These are phyloP conservation scores for Clarireedia homoeocarpa DNA, from an alignment of 2,329 filamentous ascomycete species.

Conservation along the genomic window DNA sequence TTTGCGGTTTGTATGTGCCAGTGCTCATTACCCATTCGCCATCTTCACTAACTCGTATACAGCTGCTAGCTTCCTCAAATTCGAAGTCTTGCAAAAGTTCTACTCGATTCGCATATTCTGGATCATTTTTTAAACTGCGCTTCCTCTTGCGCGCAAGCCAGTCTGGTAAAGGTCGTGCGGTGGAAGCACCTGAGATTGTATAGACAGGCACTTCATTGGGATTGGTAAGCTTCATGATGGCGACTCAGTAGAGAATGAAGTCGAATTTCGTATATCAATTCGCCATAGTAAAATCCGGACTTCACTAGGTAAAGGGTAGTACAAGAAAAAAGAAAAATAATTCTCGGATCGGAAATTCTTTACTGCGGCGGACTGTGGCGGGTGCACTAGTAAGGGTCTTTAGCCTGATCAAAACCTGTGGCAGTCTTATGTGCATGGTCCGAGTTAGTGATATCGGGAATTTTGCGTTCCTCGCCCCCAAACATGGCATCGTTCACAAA, in stretches of 20 bases:
- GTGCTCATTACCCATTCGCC: conserved; percentile 97
- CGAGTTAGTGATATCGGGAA: not conserved
- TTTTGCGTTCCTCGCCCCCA: not conserved
- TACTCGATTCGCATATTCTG: conserved; percentile 87
- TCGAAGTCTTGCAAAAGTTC: conserved; percentile 96
- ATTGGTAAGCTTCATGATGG: conserved; percentile 70
- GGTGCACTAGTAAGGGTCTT: not conserved
- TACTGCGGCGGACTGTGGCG: not conserved
- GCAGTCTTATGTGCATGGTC: no score
- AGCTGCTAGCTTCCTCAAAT: conserved; percentile 91
- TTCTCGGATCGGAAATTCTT: not conserved
- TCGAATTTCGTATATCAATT: not conserved
- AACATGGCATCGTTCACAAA: not conserved
- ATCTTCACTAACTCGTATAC: conserved; percentile 86
- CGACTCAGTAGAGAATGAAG: not conserved
- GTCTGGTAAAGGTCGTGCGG: conserved; percentile 81
- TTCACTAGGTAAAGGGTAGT: not conserved
- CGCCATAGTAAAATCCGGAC: not conserved
- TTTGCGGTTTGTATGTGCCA: conserved; percentile 70
- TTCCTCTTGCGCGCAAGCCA: conserved; percentile 90
- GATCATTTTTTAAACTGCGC: conserved; percentile 82
- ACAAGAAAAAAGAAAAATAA: not conserved
- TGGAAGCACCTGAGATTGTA: conserved; percentile 86
- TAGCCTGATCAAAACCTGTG: no score
- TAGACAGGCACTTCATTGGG: conserved; percentile 83